Percentiles rank a stretch among this genome's conserved stretches.
phyloP scores from a whole-genome alignment of 352 stramenopile species.

The Phytopythium vexans region DNA sequence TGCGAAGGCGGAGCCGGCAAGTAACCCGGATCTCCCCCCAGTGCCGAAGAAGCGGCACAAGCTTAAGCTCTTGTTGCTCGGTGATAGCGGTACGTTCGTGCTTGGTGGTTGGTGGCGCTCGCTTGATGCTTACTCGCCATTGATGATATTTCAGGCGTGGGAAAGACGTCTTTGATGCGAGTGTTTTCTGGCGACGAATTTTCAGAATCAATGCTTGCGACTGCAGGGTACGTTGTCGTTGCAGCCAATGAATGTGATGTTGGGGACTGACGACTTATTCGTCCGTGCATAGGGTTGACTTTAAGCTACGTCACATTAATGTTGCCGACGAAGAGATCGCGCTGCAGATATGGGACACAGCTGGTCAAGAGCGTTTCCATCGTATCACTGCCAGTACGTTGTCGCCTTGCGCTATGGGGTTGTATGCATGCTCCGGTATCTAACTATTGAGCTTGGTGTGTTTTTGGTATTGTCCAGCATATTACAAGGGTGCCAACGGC shows the following conservation, averaged over 20 bases:
- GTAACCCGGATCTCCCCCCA: conserved; percentile 12
- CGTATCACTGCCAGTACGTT: conserved; percentile 90
- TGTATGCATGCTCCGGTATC: not conserved
- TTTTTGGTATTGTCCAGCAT: conserved; percentile 47
- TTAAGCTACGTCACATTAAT: conserved; percentile 89
- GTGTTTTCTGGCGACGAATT: conserved; percentile 92
- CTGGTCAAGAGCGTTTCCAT: conserved; percentile 92
- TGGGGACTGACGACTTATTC: conserved; percentile 3
- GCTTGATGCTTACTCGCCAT: not conserved
- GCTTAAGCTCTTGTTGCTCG: conserved; percentile 89
- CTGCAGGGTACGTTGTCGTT: conserved; percentile 70
- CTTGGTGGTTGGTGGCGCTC: not conserved
- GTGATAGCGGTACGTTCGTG: conserved; percentile 70
- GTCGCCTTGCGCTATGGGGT: not conserved
- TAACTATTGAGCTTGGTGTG: conserved; percentile 10
- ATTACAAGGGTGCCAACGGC: conserved; percentile 93
- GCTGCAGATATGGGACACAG: conserved; percentile 95
- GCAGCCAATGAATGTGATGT: not conserved
- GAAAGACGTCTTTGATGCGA: conserved; percentile 93
- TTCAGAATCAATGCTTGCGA: conserved; percentile 87
- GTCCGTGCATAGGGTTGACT: conserved; percentile 76
- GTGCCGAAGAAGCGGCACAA: conserved; percentile 77
- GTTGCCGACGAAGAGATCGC: conserved; percentile 84
- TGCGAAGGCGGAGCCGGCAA: conserved; percentile 8
- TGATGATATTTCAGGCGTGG: conserved; percentile 49